Evolutionary conservation across 2,329 filamentous ascomycete species (phyloP), one percentile per base, ranked within the genome.

Genomic region (Thermomyces lanuginosus): DNA sequence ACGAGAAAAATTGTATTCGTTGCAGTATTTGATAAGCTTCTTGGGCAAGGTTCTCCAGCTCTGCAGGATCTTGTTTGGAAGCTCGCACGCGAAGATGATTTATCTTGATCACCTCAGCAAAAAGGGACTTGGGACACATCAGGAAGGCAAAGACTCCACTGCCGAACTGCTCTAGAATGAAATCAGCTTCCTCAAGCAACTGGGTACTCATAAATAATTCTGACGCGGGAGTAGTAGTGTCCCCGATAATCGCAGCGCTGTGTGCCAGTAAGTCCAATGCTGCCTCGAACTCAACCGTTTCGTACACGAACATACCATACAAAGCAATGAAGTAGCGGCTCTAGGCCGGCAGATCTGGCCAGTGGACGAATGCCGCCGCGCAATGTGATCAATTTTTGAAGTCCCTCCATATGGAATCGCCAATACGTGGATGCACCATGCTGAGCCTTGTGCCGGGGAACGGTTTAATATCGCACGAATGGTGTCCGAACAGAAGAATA

Each of bases 151-250:
- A 24, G 2, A 10, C 9, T 4, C n/a, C 21, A 13, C 22, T 14
- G 9, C 17, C 3, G 33, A 42, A 46, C 1, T 37, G 14, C 3
- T 44, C 14, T 8, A 46, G 8, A 1, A 50, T 33, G 15, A 39
- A 30, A 5, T 47, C 37, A 6, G 49, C 26, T 2, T 45, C 35
- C 2, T 43, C 40, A 8, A 46, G 25, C 18, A 48, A 43, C 4
- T 28, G 27, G 4, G 26, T 29, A 1, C 43, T 35, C 19, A 42
- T 42, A 5, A 37, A 16, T 9, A 56, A 36, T 22, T 51, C 35
- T 11, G 41, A 37, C 13, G 51, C 42, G 4, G 53, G 51, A 1
- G 43, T 49, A 2, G 52, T 49, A 2, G 53, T 56, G 26, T 58
- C 50, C 2, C 41, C 47, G 4, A 53, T 41, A 2, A 53, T 42